Percentiles rank a stretch among this genome's conserved stretches.
Evolutionary conservation across 768 basidiomycete species (phyloP).

Genomic region (Kwoniella bestiolae): DNA sequence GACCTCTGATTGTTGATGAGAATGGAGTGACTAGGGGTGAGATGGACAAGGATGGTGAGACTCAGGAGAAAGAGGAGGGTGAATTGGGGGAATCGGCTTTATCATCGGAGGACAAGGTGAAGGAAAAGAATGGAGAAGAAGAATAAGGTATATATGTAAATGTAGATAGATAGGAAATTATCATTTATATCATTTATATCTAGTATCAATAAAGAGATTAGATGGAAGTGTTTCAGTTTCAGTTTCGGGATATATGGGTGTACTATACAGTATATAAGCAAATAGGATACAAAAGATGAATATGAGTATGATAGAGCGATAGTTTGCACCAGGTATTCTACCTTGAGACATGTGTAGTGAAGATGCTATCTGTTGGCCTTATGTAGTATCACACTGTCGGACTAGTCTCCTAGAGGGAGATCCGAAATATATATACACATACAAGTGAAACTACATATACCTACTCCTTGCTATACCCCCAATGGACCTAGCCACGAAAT

Average conservation of each 20-base stretch:
- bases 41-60: constrained; percentile 8
- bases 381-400: too few relatives aligned
- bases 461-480: constrained; percentile 35
- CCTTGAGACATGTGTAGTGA: too few relatives aligned
- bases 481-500: constrained; percentile 26
- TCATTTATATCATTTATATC: constrained; percentile 3
- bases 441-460: constrained; percentile 6
- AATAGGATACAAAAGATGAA: too few relatives aligned
- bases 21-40: constrained; percentile 6
- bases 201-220: background rate
- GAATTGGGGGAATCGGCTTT: background rate
- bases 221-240: too few relatives aligned
- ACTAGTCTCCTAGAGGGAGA: too few relatives aligned
- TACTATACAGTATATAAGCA: too few relatives aligned
- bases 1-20: background rate
- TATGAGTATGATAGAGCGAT: too few relatives aligned
- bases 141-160: background rate
- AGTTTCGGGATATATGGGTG: too few relatives aligned
- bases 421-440: background rate
- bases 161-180: background rate
- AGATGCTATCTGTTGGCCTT: too few relatives aligned
- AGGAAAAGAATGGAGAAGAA: background rate
- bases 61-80: constrained; percentile 4
- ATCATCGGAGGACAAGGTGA: background rate
- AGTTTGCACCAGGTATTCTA: too few relatives aligned